A percentile compares a stretch with the other conserved stretches of the same genome.
phyloP scores from a whole-genome alignment of 495 filamentous ascomycete species.

The Trichodelitschia bisporula region DNA sequence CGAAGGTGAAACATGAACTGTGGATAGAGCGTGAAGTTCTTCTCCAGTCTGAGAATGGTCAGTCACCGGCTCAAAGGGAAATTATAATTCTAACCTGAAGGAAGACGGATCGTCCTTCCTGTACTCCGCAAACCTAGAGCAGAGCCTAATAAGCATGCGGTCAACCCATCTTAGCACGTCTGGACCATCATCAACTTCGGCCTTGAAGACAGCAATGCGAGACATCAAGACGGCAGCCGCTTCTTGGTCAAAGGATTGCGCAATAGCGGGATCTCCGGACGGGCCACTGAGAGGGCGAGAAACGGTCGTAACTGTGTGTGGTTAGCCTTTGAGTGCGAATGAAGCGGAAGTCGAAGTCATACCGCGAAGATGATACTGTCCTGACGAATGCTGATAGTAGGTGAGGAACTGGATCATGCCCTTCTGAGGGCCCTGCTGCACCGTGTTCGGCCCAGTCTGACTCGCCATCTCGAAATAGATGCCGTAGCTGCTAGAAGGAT shows the following conservation, averaged over 20 bases:
- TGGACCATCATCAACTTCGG: slow-evolving; percentile 96
- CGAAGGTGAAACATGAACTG: slow-evolving; percentile 99
- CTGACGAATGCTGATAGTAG: slow-evolving; percentile 94
- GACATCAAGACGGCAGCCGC: slow-evolving; percentile 96
- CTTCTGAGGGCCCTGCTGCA: slow-evolving; percentile 68
- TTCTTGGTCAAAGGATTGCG: slow-evolving; percentile 96
- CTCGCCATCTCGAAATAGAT: slow-evolving; percentile 96
- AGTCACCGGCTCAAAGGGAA: slow-evolving; percentile 1
- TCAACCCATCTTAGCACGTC: slow-evolving; percentile 98
- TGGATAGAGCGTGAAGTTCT: slow-evolving; percentile 97
- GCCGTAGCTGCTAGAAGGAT: slow-evolving; percentile 79
- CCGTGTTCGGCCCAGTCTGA: slow-evolving; percentile 69
- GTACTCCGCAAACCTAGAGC: slow-evolving; percentile 94
- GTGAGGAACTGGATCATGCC: slow-evolving; percentile 98
- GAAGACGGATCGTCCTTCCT: slow-evolving; percentile 95
- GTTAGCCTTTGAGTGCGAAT: slow-evolving; percentile 3
- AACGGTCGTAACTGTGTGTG: slow-evolving; percentile 67
- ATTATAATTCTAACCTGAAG: slow-evolving; percentile 26
- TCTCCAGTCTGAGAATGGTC: slow-evolving; percentile 38
- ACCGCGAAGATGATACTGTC: slow-evolving; percentile 66
- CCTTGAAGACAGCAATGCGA: slow-evolving; percentile 94
- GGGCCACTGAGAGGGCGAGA: slow-evolving; percentile 81
- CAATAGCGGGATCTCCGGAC: slow-evolving; percentile 87
- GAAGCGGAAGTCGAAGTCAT: no score
- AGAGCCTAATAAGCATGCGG: slow-evolving; percentile 91